Percentiles rank a stretch among this genome's conserved stretches.
Conservation (phyloP, 805 yeast species). For the Ascoidea asiatica region DNA sequence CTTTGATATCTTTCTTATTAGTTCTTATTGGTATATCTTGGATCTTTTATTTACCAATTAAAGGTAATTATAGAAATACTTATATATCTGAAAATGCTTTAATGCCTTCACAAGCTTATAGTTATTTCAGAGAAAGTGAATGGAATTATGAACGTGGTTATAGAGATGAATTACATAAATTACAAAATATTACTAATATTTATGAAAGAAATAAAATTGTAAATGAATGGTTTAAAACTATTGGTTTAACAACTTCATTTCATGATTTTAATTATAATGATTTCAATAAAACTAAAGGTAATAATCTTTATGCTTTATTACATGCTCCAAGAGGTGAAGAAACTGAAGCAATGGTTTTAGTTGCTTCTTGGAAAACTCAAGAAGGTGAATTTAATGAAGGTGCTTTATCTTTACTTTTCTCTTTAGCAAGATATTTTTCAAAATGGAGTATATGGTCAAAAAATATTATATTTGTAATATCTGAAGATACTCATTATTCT, state of each 20-base stretch:
- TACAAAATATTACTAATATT: constrained; percentile 16
- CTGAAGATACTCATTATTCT: constrained; percentile 55
- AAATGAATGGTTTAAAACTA: constrained; percentile 46
- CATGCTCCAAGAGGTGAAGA: constrained; percentile 95
- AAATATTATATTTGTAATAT: constrained; percentile 76
- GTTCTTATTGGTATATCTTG: constrained; percentile 36
- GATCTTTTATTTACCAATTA: constrained; percentile 56
- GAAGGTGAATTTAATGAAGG: constrained; percentile 60
- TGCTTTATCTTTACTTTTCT: constrained; percentile 60
- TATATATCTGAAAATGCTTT: constrained; percentile 93
- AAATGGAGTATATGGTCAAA: constrained; percentile 93
- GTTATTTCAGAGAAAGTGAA: constrained; percentile 85
- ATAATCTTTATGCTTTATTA: constrained; percentile 61
- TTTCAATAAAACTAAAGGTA: constrained; percentile 20
- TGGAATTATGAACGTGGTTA: constrained; percentile 89
- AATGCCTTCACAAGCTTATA: constrained; percentile 91
- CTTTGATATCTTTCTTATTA: constrained; percentile 27
- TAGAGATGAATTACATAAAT: constrained; percentile 40
- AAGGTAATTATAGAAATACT: constrained; percentile 72
- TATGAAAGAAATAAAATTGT: constrained; percentile 30
- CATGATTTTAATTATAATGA: constrained; percentile 21
- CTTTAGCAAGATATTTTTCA: constrained; percentile 67
- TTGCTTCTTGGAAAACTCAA: constrained; percentile 74
- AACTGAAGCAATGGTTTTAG: constrained; percentile 86
- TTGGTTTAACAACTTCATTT: constrained; percentile 55